Base-by-base conservation (phyloP, 805 yeast genomes). In the Yamadazyma philogaea region DNA sequence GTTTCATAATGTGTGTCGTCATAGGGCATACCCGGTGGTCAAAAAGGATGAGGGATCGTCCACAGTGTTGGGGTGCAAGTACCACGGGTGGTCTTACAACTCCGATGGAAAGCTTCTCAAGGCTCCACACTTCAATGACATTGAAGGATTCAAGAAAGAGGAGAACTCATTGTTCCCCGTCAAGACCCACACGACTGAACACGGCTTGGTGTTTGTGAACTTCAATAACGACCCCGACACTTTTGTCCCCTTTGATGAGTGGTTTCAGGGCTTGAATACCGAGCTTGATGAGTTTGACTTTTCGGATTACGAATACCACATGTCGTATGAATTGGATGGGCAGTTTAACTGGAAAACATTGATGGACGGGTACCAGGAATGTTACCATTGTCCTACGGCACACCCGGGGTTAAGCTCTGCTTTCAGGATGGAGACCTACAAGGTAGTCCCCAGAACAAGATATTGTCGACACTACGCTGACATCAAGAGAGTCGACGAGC, bases 361-460 rank as follows among this genome's bases (percentile, higher is more conserved):
- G 46, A 78, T 79, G 82, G 84, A 79, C 52, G 83, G 84, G 7
- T 79, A 79, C 60, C 82, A 79, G 62, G 84, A 79, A 60, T 79
- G 84, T 52, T 79, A 79, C 61, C 84, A 79, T 57, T 79, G 84
- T 57, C 84, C 84, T 33, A 79, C 83, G 8, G 83, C 83, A 1
- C 84, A 79, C 50, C 83, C 83, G 4, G 83, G 83, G 15, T 63
- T 79, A 45, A 67, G 70, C 39, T 55, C 73, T 24, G 81, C 83
- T 10, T 79, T 79, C 63, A 71, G 63, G 51, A 79, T 79, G 82
- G 79, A 75, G 52, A 79, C 84, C n/a, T 79, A 79, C 58, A 75
- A 77, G 49, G 84, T 79, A 43, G 80, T 74, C 27, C 83, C 83
- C 45, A 77, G 74, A 60, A 67, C 66, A 28, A 71, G 77, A 54